phyloP scores from a whole-genome alignment of 148 eudicot genomes.

The Limonium bicolor region DNA sequence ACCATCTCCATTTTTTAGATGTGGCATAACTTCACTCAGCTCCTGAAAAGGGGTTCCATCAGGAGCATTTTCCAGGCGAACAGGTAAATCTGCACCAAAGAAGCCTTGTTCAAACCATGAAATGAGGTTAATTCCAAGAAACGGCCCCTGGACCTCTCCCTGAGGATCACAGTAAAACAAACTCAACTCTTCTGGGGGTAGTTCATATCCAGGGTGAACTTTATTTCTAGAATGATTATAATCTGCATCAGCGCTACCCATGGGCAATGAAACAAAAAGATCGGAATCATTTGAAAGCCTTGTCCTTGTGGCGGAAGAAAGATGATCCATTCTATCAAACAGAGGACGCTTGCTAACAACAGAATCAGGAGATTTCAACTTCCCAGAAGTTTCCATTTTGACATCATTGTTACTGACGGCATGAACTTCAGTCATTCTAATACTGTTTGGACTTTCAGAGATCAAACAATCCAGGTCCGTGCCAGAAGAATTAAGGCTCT shows the following conservation, averaged over 20 bases:
- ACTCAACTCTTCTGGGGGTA: constrained; percentile 61
- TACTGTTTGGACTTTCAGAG: constrained; percentile 5
- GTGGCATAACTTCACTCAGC: constrained; percentile 82
- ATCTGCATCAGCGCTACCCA: too few species aligned
- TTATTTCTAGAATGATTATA: too few species aligned
- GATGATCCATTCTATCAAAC: constrained; percentile 14
- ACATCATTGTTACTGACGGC: constrained; percentile 13
- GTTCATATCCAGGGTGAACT: constrained; percentile 23
- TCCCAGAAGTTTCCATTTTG: constrained; percentile 18
- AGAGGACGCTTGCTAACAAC: constrained; percentile 13
- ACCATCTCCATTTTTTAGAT: constrained; percentile 32
- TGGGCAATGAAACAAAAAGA: constrained; percentile 22
- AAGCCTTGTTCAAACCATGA: constrained; percentile 98
- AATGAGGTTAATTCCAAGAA: constrained; percentile 87
- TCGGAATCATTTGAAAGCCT: constrained; percentile 37
- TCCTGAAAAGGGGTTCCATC: constrained; percentile 51
- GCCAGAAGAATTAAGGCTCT: constrained; percentile 10
- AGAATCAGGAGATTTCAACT: constrained; percentile 14
- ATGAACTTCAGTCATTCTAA: constrained; percentile 9
- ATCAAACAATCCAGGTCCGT: constrained; percentile 14
- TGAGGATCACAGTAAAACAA: constrained; percentile 82
- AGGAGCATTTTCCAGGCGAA: constrained; percentile 65
- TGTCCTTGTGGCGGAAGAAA: constrained; percentile 16
- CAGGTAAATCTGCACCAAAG: constrained; percentile 75
- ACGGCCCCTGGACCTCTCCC: constrained; percentile 92